Base-by-base conservation (phyloP, 495 filamentous ascomycete genomes). In the Amorphotheca resinae region DNA sequence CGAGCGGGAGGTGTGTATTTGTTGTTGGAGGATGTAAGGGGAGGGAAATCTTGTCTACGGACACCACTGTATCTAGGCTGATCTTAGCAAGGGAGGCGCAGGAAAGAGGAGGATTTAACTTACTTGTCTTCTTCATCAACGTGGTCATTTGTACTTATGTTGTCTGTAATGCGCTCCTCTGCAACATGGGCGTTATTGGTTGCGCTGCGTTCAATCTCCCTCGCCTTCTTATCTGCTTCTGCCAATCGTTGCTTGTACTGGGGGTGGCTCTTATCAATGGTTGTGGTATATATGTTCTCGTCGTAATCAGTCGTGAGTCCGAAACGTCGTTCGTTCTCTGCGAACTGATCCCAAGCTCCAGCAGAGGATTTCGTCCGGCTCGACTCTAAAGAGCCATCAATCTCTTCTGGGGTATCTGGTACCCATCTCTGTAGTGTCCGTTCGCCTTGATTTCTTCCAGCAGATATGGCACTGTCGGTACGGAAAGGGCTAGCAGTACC, bases 51-150 rank as follows among this genome's bases (percentile, higher is more conserved):
- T 37, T 78, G 73, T 39, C 91, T 79, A 30, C 76, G 81, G 15
- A 99, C 91, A 55, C 87, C 88, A 59, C 88, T 95, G 59, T 94
- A 96, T 57, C 82, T 87, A 52, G 54, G 44, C 21, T 25, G 44
- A 41, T 45, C 55, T 70, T 59, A 65, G 55, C 21, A 40, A 46
- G 15, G 15, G 6, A 43, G 2, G 20, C 28, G 39, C 15, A 9
- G n/a, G 21, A 35, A 30, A 17, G 15, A 14, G 33, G 25, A 21
- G 16, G 20, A 11, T 33, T 35, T 43, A 39, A 60, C 79, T 60
- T 70, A 89, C 81, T 91, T 95, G 47, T 87, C 86, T 59, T 89
- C 84, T 56, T 99, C 91, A 59, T 93, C 84, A 36, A 80, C 69
- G 45, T 64, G 69, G 30, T 74, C 71, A 47, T 84, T 80, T 2